Percentiles rank a stretch among this genome's conserved stretches.
Conservation (phyloP, 2,329 filamentous ascomycete genomes). For the Simplicillium aogashimaense region DNA sequence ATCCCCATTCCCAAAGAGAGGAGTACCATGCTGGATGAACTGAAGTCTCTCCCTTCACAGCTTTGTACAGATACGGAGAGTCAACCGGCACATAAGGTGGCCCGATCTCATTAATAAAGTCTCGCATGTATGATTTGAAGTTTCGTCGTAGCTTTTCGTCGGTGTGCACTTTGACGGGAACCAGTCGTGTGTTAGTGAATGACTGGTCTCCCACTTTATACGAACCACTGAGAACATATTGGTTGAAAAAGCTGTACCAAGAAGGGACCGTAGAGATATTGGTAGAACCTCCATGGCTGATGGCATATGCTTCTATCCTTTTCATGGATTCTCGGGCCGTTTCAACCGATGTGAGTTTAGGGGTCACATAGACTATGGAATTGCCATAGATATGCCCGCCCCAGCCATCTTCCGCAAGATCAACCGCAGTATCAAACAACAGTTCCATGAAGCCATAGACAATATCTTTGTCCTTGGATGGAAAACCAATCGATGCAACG, state of each 20-base stretch:
- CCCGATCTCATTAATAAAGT: slow-evolving; percentile 3
- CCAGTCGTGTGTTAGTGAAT: slow-evolving; percentile 7
- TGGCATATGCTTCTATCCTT: slow-evolving; percentile 1
- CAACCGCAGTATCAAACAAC: slow-evolving; percentile 8
- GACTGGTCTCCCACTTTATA: slow-evolving; percentile 6
- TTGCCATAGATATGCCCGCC: slow-evolving; percentile 11
- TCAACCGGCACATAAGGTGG: slow-evolving; percentile 8
- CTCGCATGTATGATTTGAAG: slow-evolving; percentile 6
- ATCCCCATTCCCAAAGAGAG: slow-evolving; percentile 9
- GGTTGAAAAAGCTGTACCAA: slow-evolving; percentile 8
- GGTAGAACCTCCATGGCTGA: not conserved
- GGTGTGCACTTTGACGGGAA: slow-evolving; percentile 4
- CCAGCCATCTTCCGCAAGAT: slow-evolving; percentile 9
- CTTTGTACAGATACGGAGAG: slow-evolving; percentile 1
- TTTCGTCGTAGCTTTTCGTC: not conserved
- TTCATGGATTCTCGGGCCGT: slow-evolving; percentile 1
- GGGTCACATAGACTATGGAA: slow-evolving; percentile 7
- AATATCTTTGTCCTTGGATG: slow-evolving; percentile 18
- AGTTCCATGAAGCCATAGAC: slow-evolving; percentile 4
- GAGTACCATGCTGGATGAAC: slow-evolving; percentile 9
- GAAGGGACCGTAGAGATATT: slow-evolving; percentile 3
- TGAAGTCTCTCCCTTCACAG: slow-evolving; percentile 4
- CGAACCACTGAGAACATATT: slow-evolving; percentile 5
- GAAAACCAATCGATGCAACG: not conserved
- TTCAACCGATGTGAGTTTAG: not conserved